A percentile compares a stretch with the other conserved stretches of the same genome.
Conservation (phyloP, 2,329 filamentous ascomycete species). For the Cadophora luteo-olivacea region DNA sequence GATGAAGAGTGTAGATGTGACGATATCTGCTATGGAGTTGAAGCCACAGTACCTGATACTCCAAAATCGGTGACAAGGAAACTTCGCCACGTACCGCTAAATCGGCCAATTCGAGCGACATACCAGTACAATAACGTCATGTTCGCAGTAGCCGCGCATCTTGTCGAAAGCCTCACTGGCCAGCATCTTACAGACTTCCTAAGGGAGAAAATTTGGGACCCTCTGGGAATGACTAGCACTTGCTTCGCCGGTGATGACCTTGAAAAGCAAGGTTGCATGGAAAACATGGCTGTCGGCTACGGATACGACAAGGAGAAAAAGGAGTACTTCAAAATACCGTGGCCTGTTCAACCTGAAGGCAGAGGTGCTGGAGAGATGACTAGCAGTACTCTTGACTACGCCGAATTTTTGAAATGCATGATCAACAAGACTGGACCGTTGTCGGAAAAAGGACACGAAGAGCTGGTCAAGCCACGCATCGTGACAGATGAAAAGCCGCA, state of each 20-base stretch:
- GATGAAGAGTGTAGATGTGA: slow-evolving; percentile 38
- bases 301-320: slow-evolving; percentile 24
- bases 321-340: slow-evolving; percentile 22
- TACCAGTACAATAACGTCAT: slow-evolving; percentile 59
- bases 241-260: slow-evolving; percentile 36
- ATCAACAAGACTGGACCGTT: slow-evolving; percentile 28
- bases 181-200: slow-evolving; percentile 50
- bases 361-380: slow-evolving; percentile 31
- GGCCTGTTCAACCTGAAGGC: slow-evolving; percentile 26
- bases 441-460: slow-evolving; percentile 28
- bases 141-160: slow-evolving; percentile 52
- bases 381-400: slow-evolving; percentile 28
- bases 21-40: slow-evolving; percentile 46
- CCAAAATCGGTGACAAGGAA: slow-evolving; percentile 46
- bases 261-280: not conserved
- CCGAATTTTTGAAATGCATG: slow-evolving; percentile 31
- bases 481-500: slow-evolving; percentile 18
- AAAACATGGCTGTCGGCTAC: slow-evolving; percentile 26
- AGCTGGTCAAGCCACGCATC: slow-evolving; percentile 31
- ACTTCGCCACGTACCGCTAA: slow-evolving; percentile 53
- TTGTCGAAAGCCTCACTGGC: slow-evolving; percentile 51
- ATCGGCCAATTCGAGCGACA: slow-evolving; percentile 50
- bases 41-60: slow-evolving; percentile 43
- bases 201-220: slow-evolving; percentile 49
- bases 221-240: slow-evolving; percentile 53